Evolutionary conservation across 768 basidiomycete genomes (phyloP), one percentile per base, ranked within the genome.

Genomic region (Leccinum barrowsii): DNA sequence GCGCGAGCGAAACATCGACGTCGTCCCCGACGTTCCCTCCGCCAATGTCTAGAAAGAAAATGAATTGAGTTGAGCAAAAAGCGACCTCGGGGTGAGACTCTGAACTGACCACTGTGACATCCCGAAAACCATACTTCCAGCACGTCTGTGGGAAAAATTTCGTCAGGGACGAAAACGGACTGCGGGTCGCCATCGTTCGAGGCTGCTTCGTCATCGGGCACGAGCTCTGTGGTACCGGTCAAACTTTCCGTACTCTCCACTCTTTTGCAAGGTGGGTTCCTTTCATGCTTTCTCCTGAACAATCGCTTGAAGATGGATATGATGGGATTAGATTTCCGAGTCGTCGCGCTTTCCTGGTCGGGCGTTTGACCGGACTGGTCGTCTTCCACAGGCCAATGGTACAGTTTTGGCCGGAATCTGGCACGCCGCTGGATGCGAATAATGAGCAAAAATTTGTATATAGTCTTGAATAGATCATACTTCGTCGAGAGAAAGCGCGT

Each of bases 101-200:
- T 35, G 40, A 15, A 71, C 84, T 56, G 58, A 90, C 89, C 89
- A 47, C 73, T 68, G 64, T 92, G 90, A 59, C 84, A 83, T 1
- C 90, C 90, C 6, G 83, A 65, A 63, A 93, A 93, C 89, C 89
- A 93, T 2, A 92, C 89, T 68, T 93, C 90, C 8, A 85, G 67
- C 13, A 90, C 83, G 68, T 90, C 83, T 1, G 81, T 73, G 28
- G 21, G 1, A 10, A 11, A 50, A 1, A 24, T 2, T 46, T 60
- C 60, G 8, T 63, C 47, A 7, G 42, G 3, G 5, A 50, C 56
- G 47, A 56, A 54, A n/a, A 21, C 35, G 5, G 24, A 34, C 1
- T 28, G 2, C 2, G 52, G 11, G n/a, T 50, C 53, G 12, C 30
- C 15, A 13, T 0, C 15, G 21, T 54, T 35, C 24, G 51, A 12